These are phyloP conservation scores for Eragrostis nindensis DNA, from an alignment of 176 grass and related monocot genomes.

Conservation along the genomic window DNA sequence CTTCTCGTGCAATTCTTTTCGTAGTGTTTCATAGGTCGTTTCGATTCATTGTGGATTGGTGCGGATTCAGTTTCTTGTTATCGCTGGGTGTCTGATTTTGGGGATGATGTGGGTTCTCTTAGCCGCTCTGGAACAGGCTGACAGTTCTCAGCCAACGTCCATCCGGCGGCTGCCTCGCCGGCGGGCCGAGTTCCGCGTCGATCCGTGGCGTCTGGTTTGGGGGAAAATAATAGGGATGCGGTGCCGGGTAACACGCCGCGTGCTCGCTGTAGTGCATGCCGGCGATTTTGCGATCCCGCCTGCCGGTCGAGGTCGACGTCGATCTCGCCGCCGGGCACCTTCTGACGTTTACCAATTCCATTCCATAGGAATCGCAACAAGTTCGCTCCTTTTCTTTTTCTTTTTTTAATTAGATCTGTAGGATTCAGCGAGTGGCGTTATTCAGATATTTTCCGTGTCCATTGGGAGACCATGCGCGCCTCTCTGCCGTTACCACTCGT, in stretches of 20 bases:
- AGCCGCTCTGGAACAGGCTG: background rate
- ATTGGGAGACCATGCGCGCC: background rate
- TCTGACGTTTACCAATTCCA: background rate
- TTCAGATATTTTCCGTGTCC: conserved; percentile 18
- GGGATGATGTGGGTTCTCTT: background rate
- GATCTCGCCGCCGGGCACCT: conserved; percentile 6
- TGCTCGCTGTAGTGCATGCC: background rate
- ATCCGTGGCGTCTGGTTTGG: background rate
- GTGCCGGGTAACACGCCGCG: background rate
- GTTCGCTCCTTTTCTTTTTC: background rate
- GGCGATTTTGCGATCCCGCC: background rate
- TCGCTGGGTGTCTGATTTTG: background rate
- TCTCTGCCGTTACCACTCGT: conserved; percentile 24
- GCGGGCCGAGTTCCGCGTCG: background rate
- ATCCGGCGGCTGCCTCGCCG: background rate
- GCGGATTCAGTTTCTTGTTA: background rate
- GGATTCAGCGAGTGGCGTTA: background rate
- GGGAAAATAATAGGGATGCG: background rate
- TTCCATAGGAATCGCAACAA: background rate
- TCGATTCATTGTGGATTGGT: background rate
- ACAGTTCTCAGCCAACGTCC: background rate
- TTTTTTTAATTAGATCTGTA: conserved; percentile 36
- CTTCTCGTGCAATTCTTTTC: background rate
- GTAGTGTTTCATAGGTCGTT: conserved; percentile 12
- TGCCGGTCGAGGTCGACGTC: background rate